Evolutionary conservation across 495 filamentous ascomycete genomes (phyloP).

Genomic region (Neurospora sp.): DNA sequence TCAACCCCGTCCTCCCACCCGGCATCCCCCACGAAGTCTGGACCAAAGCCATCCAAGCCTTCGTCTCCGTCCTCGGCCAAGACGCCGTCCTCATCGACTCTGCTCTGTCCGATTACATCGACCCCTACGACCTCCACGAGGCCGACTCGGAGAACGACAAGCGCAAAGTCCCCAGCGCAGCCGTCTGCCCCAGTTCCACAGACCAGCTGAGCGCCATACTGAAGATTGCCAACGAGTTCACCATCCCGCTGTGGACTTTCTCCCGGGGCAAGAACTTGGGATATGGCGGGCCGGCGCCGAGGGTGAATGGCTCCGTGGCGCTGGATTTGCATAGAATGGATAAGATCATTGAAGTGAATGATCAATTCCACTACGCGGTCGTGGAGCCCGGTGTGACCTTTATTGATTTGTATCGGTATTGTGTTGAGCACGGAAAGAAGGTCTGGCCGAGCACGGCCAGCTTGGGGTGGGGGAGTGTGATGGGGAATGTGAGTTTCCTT

Average conservation of each 20-base stretch:
- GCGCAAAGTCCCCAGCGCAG: conserved; percentile 33
- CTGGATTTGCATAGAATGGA: conserved; percentile 49
- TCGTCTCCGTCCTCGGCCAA: conserved; percentile 17
- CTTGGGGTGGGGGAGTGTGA: conserved; percentile 47
- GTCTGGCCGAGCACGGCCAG: conserved; percentile 46
- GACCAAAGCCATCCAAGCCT: conserved; percentile 18
- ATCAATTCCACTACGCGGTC: conserved; percentile 41
- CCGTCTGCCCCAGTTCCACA: conserved; percentile 29
- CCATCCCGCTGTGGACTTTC: conserved; percentile 43
- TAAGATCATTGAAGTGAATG: conserved; percentile 45
- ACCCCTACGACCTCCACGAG: conserved; percentile 34
- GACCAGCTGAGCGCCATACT: conserved; percentile 34
- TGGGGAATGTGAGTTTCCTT: conserved; percentile 38
- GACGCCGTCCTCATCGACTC: conserved; percentile 27
- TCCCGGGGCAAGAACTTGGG: conserved; percentile 44
- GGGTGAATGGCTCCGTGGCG: conserved; percentile 41
- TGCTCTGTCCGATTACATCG: conserved; percentile 33
- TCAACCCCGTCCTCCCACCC: conserved; percentile 28
- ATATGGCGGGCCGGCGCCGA: conserved; percentile 48
- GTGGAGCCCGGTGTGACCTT: conserved; percentile 50
- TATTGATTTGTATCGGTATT: conserved; percentile 42
- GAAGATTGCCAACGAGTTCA: conserved; percentile 30
- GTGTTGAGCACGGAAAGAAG: conserved; percentile 37
- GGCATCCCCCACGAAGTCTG: conserved; percentile 27
- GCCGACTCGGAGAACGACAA: conserved; percentile 6